Percentiles rank a stretch among this genome's conserved stretches.
These are phyloP conservation scores for Populus euphratica DNA, from an alignment of 345 rosid species.

Conservation along the genomic window DNA sequence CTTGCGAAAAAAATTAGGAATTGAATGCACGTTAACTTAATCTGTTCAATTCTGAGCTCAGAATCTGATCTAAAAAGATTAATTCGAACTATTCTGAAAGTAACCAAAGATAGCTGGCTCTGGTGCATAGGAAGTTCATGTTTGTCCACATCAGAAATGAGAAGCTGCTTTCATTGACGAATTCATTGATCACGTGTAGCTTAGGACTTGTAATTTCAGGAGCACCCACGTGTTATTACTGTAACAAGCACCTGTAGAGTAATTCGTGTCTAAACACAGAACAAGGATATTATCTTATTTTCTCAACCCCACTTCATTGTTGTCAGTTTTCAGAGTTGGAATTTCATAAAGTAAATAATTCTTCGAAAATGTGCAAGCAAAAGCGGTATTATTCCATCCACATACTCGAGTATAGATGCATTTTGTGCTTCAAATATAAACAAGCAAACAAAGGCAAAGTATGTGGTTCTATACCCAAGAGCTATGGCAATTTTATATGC, in stretches of 20 bases:
- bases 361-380: conserved; percentile 1
- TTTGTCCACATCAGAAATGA: background rate
- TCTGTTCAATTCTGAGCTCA: background rate
- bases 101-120: background rate
- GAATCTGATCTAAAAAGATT: background rate
- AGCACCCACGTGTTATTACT: background rate
- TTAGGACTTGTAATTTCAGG: background rate
- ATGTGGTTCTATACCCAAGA: background rate
- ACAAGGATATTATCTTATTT: background rate
- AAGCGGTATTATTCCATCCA: background rate
- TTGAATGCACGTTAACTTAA: background rate
- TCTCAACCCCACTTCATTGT: background rate
- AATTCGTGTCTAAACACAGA: background rate
- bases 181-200: background rate
- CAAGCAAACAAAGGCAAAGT: background rate
- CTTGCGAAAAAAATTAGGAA: background rate
- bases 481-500: conserved; percentile 4
- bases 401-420: background rate
- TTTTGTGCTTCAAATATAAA: conserved; percentile 1
- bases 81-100: background rate
- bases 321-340: conserved; percentile 2
- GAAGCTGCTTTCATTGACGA: background rate
- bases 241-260: background rate
- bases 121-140: background rate
- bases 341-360: conserved; percentile 13